phyloP scores from a whole-genome alignment of 768 basidiomycete species.

The Lanmaoa rubissima region DNA sequence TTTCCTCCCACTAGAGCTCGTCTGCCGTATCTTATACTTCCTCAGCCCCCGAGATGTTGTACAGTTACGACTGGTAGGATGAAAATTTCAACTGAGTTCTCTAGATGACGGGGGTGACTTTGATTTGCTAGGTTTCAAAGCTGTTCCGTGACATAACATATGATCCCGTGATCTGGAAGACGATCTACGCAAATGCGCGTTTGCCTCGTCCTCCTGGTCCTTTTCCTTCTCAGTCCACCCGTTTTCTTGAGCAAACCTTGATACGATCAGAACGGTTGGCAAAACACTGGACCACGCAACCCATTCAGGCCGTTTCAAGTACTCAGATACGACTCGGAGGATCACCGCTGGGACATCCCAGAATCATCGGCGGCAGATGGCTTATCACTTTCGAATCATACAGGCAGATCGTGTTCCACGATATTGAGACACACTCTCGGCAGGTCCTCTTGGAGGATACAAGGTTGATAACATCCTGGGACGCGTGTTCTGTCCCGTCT shows the following conservation, averaged over 20 bases:
- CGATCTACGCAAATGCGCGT: not conserved
- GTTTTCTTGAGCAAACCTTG: constrained; percentile 6
- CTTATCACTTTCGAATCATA: constrained; percentile 1
- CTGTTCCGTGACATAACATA: not conserved
- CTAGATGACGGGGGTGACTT: not conserved
- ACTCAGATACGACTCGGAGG: not conserved
- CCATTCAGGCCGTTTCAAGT: not conserved
- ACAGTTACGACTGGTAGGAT: not conserved
- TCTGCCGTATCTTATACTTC: not conserved
- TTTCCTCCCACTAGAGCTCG: not conserved
- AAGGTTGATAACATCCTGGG: not conserved
- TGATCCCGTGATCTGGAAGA: constrained; percentile 5
- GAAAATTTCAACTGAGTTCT: not conserved
- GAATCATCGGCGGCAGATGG: constrained; percentile 6
- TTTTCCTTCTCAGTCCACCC: constrained; percentile 1
- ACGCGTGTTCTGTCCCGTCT: not conserved
- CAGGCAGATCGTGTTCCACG: not conserved
- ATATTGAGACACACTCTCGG: not conserved
- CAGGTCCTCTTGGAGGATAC: constrained; percentile 6
- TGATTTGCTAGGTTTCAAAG: constrained; percentile 4
- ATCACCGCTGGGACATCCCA: not conserved
- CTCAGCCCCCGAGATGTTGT: not conserved
- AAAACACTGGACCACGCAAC: constrained; percentile 5
- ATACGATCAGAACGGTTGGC: constrained; percentile 5
- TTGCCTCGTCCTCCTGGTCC: constrained; percentile 10